Percentiles rank a stretch among this genome's conserved stretches.
phyloP scores from a whole-genome alignment of 2,329 filamentous ascomycete species.

The Leptographium procerum region DNA sequence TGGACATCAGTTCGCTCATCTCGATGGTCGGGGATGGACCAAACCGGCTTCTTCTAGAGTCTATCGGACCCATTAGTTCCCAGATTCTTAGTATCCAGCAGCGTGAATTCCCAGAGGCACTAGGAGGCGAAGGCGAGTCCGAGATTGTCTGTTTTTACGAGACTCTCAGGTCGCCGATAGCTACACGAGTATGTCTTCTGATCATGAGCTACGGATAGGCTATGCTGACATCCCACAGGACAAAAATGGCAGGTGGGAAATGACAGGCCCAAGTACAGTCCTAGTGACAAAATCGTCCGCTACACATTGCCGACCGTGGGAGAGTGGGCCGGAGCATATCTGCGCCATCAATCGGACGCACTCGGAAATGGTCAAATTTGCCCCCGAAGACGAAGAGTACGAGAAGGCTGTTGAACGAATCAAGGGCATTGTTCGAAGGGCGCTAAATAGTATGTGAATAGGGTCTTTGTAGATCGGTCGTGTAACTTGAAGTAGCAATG shows the following conservation, averaged over 20 bases:
- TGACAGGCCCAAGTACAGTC: background rate
- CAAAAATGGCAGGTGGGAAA: background rate
- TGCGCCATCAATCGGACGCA: background rate
- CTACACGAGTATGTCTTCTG: background rate
- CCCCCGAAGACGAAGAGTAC: conserved; percentile 13
- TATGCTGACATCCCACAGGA: background rate
- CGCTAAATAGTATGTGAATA: too few relatives aligned
- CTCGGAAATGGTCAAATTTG: background rate
- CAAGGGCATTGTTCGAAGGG: background rate
- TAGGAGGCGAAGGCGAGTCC: background rate
- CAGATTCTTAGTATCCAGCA: background rate
- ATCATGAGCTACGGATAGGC: too few relatives aligned
- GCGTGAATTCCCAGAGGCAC: background rate
- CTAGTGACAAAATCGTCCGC: background rate
- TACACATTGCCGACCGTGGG: background rate
- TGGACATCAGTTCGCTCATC: background rate
- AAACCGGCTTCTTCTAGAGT: background rate
- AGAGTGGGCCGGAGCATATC: background rate
- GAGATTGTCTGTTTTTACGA: background rate
- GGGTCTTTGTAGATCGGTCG: too few relatives aligned
- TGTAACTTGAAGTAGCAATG: too few relatives aligned
- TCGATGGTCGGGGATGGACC: background rate
- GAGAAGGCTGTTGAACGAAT: background rate
- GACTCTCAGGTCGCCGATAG: background rate
- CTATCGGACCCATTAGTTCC: background rate